These are phyloP conservation scores for Afroboletus lepidellus DNA, from an alignment of 1,284 basidiomycete species.

Conservation along the genomic window DNA sequence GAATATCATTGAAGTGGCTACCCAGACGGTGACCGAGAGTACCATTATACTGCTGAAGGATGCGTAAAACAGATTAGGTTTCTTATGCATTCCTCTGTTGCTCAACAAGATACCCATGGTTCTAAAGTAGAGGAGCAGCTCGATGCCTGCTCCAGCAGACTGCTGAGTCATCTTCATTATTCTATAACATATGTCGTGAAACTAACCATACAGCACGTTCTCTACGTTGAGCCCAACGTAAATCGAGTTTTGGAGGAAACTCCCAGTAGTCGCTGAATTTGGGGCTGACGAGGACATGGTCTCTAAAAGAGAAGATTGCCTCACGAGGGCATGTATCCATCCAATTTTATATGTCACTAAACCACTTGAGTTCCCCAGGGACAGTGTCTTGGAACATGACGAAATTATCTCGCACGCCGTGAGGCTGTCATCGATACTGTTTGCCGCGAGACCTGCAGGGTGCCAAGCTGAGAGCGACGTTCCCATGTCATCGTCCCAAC, in stretches of 20 bases:
- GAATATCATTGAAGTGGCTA: background rate
- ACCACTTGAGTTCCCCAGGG: background rate
- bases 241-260: background rate
- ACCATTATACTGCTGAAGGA: background rate
- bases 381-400: background rate
- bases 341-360: background rate
- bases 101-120: background rate
- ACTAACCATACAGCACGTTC: background rate
- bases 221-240: background rate
- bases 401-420: background rate
- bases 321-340: background rate
- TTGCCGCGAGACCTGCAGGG: background rate
- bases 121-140: background rate
- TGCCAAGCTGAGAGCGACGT: background rate
- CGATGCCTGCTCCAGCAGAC: background rate
- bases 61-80: background rate
- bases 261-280: background rate
- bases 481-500: background rate
- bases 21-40: too few relatives aligned
- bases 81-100: background rate
- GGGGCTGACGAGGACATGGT: background rate
- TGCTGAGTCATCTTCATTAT: background rate
- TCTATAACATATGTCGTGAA: background rate
- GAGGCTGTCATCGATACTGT: background rate
- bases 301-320: background rate